Conservation (phyloP, 352 stramenopile species). For the Pythium rishiriense region DNA sequence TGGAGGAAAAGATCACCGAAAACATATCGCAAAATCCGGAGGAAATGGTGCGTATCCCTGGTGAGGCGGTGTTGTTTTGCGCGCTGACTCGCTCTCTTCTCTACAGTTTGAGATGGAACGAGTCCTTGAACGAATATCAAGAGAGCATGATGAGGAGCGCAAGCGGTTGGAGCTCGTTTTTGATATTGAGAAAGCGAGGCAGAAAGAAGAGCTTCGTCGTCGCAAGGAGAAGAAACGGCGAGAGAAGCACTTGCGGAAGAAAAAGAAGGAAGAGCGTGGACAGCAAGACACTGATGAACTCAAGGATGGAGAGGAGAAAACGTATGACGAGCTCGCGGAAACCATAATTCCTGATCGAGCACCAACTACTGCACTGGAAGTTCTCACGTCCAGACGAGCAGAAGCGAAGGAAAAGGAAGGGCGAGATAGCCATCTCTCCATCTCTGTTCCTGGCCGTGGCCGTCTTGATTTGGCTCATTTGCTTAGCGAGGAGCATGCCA, state of each 20-base stretch:
- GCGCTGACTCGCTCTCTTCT: neutral
- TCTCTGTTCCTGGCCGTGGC: constrained; percentile 47
- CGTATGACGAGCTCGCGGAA: neutral
- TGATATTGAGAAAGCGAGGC: constrained; percentile 61
- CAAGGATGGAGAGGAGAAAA: constrained; percentile 6
- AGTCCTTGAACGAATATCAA: constrained; percentile 60
- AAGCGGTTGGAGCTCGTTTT: constrained; percentile 62
- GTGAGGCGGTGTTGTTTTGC: neutral
- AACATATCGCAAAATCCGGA: neutral
- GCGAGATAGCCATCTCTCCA: constrained; percentile 24
- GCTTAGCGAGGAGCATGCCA: constrained; percentile 50
- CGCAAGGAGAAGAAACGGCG: constrained; percentile 66
- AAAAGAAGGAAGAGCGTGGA: constrained; percentile 31
- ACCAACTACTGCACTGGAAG: neutral
- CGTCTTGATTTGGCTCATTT: constrained; percentile 51
- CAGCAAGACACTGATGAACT: neutral
- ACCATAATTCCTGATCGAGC: neutral
- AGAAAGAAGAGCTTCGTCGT: constrained; percentile 66
- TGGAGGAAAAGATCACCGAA: constrained; percentile 9
- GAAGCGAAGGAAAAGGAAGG: constrained; percentile 29
- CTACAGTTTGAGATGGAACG: constrained; percentile 59
- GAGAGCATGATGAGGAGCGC: constrained; percentile 65
- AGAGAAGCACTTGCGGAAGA: constrained; percentile 53
- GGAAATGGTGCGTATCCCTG: constrained; percentile 7
- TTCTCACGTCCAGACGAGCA: neutral